These are phyloP conservation scores for Phytophthora multivora DNA, from an alignment of 352 stramenopile species.

Conservation along the genomic window DNA sequence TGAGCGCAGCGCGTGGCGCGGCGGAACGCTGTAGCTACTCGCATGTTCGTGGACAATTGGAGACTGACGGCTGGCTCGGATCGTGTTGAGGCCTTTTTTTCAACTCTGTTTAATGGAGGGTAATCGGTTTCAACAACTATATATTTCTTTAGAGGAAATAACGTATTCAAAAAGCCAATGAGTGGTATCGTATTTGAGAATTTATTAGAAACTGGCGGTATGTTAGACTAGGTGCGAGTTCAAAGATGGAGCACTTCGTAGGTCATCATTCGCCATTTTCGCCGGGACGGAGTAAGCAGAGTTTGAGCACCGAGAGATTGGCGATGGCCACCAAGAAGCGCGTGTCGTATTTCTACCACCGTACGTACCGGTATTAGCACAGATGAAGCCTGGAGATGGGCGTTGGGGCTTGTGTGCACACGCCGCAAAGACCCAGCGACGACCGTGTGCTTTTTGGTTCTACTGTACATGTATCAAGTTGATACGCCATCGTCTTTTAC, in stretches of 20 bases:
- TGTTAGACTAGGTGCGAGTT: background rate
- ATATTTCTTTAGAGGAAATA: too few relatives aligned
- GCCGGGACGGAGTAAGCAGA: conserved; percentile 14
- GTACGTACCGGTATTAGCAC: conserved; percentile 60
- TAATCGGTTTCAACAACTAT: too few relatives aligned
- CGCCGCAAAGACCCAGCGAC: conserved; percentile 6
- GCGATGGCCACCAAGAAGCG: conserved; percentile 56
- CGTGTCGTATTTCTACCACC: conserved; percentile 89
- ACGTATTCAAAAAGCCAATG: too few relatives aligned
- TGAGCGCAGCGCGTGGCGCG: conserved; percentile 11
- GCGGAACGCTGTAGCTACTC: conserved; percentile 13
- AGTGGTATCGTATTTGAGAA: background rate
- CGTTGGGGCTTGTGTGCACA: background rate
- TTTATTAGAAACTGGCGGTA: background rate
- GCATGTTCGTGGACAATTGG: conserved; percentile 22
- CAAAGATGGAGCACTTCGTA: conserved; percentile 21
- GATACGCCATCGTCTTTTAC: too few relatives aligned
- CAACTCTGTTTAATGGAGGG: too few relatives aligned
- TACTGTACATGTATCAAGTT: too few relatives aligned
- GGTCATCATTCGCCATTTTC: conserved; percentile 26
- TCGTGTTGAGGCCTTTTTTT: background rate
- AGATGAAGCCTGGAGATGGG: too few relatives aligned
- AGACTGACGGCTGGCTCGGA: conserved; percentile 18
- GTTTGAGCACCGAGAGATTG: background rate
- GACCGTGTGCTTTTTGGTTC: too few relatives aligned